phyloP scores from a whole-genome alignment of 192 early-diverging fungal genomes.

The Umbelopsis sp. region DNA sequence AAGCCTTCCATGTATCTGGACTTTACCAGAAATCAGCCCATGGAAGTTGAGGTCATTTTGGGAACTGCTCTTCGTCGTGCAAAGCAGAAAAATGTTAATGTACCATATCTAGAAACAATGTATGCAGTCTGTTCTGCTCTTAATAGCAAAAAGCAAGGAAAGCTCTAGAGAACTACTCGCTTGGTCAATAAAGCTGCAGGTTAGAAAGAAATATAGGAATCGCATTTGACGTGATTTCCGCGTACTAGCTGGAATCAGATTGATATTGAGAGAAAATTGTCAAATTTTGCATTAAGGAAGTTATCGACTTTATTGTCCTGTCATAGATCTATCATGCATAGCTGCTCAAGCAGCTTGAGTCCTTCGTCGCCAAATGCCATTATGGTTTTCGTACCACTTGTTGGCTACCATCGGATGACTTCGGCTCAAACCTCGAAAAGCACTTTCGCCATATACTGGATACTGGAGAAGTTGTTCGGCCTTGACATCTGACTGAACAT shows the following conservation, averaged over 20 bases:
- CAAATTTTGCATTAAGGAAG: too few relatives aligned
- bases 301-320: too few relatives aligned
- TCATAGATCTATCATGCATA: background rate
- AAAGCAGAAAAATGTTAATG: slow-evolving; percentile 29
- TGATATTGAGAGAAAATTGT: too few relatives aligned
- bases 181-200: too few relatives aligned
- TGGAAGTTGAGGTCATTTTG: slow-evolving; percentile 48
- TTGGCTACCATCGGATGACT: slow-evolving; percentile 33
- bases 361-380: slow-evolving; percentile 24
- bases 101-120: slow-evolving; percentile 27
- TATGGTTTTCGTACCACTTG: slow-evolving; percentile 31
- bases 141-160: slow-evolving; percentile 13
- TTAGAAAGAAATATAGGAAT: too few relatives aligned
- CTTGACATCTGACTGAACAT: slow-evolving; percentile 44
- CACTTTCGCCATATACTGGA: slow-evolving; percentile 37
- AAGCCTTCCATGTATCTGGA: slow-evolving; percentile 46
- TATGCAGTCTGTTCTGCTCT: slow-evolving; percentile 21
- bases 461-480: slow-evolving; percentile 35
- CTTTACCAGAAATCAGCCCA: slow-evolving; percentile 30
- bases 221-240: too few relatives aligned
- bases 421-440: slow-evolving; percentile 29
- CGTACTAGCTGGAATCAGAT: too few relatives aligned
- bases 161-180: background rate
- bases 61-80: slow-evolving; percentile 40
- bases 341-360: background rate